Evolutionary conservation across 2,329 filamentous ascomycete species (phyloP).

Genomic region (Leptodontidium sp.): DNA sequence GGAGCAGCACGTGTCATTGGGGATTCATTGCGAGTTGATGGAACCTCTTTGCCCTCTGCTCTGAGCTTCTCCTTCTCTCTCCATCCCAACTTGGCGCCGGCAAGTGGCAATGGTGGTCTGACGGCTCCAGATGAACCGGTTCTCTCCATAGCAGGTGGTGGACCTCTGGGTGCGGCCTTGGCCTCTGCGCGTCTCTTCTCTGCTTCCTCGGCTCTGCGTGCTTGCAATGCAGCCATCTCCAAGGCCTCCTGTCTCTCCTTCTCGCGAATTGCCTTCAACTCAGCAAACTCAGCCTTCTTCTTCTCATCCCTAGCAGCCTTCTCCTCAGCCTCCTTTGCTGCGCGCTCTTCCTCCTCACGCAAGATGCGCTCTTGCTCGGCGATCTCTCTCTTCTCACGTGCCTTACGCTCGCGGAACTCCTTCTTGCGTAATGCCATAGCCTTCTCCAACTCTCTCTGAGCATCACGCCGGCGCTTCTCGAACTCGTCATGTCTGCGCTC

Average conservation of each 20-base stretch:
- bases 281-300: conserved; percentile 74
- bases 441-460: conserved; percentile 91
- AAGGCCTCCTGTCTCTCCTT: conserved; percentile 72
- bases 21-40: conserved; percentile 40
- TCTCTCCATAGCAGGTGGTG: conserved; percentile 51
- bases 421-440: conserved; percentile 89
- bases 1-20: conserved; percentile 41
- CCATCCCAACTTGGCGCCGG: conserved; percentile 72
- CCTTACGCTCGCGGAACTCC: conserved; percentile 84
- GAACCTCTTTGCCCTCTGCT: conserved; percentile 46
- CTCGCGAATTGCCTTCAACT: conserved; percentile 70
- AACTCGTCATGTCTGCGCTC: conserved; percentile 94
- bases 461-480: conserved; percentile 89
- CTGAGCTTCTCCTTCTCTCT: conserved; percentile 72
- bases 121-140: conserved; percentile 53
- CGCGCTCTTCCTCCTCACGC: conserved; percentile 86
- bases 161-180: conserved; percentile 52
- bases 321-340: conserved; percentile 84
- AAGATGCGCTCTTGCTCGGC: conserved; percentile 84
- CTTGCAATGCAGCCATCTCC: conserved; percentile 74
- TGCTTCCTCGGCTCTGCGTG: conserved; percentile 87
- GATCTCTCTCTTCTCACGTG: conserved; percentile 82
- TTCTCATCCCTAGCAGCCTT: conserved; percentile 81
- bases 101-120: conserved; percentile 68
- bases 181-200: conserved; percentile 76